Evolutionary conservation across 371 early-diverging fungal species (phyloP).

Genomic region (Mortierella sp.): DNA sequence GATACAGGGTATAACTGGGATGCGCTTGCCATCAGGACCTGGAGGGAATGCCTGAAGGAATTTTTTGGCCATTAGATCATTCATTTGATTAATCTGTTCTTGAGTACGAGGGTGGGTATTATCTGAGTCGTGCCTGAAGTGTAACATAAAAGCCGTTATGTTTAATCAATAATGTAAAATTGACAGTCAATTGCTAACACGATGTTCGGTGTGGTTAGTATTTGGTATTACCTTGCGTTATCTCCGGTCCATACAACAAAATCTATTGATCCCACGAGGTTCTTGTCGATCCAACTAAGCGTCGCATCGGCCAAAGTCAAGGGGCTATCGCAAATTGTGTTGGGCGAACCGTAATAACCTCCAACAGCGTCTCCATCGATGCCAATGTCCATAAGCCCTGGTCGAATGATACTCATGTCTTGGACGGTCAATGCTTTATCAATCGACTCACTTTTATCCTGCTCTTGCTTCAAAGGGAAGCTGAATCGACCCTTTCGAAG

Average conservation of each 20-base stretch:
- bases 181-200: background rate
- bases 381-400: slow-evolving; percentile 7
- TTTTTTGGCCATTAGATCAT: slow-evolving; percentile 57
- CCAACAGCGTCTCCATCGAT: slow-evolving; percentile 34
- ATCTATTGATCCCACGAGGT: slow-evolving; percentile 71
- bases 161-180: background rate
- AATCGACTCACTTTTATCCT: background rate
- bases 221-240: slow-evolving; percentile 68
- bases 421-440: background rate
- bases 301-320: slow-evolving; percentile 73
- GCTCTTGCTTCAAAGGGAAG: no score
- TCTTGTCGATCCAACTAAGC: slow-evolving; percentile 70
- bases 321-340: slow-evolving; percentile 80
- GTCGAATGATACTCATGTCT: background rate
- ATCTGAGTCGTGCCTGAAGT: slow-evolving; percentile 80
- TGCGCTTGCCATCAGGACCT: slow-evolving; percentile 30
- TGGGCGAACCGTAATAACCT: slow-evolving; percentile 69
- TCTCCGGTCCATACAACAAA: slow-evolving; percentile 89
- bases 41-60: slow-evolving; percentile 40
- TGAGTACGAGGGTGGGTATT: slow-evolving; percentile 69
- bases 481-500: background rate
- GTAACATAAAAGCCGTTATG: background rate
- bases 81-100: slow-evolving; percentile 67
- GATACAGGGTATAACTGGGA: slow-evolving; percentile 71
- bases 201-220: background rate